Evolutionary conservation across 768 basidiomycete genomes (phyloP).

Genomic region (Trametes villosa): DNA sequence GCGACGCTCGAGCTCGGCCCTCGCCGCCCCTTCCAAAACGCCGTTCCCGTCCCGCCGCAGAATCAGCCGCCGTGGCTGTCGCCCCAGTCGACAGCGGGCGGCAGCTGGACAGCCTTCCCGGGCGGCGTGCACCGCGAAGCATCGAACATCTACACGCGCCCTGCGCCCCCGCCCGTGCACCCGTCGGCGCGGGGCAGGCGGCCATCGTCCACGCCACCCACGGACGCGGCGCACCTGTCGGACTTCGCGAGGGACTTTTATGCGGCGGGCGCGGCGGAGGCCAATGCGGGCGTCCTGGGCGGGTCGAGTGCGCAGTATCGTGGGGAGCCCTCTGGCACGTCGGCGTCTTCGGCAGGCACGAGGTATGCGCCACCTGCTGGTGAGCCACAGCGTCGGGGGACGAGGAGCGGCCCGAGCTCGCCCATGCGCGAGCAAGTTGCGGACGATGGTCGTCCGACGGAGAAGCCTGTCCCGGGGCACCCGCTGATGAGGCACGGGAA

Average conservation of each 20-base stretch:
- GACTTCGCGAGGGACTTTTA: conserved; percentile 72
- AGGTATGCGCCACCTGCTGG: conserved; percentile 39
- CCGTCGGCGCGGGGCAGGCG: conserved; percentile 2
- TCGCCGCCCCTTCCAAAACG: conserved; percentile 59
- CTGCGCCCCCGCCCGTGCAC: conserved; percentile 17
- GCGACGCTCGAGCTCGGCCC: conserved; percentile 67
- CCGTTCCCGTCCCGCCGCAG: conserved; percentile 29
- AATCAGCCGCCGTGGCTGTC: conserved; percentile 19
- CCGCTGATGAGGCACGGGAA: conserved; percentile 65
- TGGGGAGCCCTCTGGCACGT: neutral
- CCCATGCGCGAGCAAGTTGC: conserved; percentile 22
- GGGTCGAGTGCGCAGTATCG: conserved; percentile 23
- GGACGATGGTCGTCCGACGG: conserved; percentile 68
- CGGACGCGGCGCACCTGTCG: conserved; percentile 37
- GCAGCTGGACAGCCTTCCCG: conserved; percentile 15
- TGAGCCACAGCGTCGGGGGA: conserved; percentile 13
- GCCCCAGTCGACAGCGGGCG: conserved; percentile 19
- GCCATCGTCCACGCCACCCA: conserved; percentile 24
- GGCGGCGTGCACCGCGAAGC: conserved; percentile 11
- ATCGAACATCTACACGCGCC: neutral
- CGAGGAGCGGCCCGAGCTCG: conserved; percentile 2
- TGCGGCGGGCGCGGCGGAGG: conserved; percentile 45
- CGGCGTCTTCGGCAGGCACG: conserved; percentile 16
- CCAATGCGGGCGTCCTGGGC: conserved; percentile 5
- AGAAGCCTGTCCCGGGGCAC: conserved; percentile 63